Evolutionary conservation across 352 stramenopile species (phyloP), one percentile per base, ranked within the genome.

Genomic region (Globisporangium heterothallicum): DNA sequence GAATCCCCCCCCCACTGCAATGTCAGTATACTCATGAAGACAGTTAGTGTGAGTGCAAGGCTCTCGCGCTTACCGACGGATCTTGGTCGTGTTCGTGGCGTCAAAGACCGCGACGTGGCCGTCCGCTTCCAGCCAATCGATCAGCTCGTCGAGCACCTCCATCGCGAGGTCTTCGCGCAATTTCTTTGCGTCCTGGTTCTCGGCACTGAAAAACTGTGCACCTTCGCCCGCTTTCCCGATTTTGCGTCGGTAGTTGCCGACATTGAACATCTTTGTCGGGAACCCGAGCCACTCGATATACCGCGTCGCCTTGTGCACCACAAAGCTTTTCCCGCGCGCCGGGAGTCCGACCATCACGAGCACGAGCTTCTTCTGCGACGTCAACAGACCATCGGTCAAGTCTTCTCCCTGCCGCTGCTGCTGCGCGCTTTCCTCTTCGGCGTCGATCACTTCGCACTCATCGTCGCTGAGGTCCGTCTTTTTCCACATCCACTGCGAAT

Each of bases 241-340:
- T 64, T 89, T 69, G 18, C 94, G 86, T 6, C 94, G 86, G 63
- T 97, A 87, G 50, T 96, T 92, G 55, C 94, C 94, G 9, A 97
- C 94, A 57, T 98, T 98, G 60, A 98, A 98, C 44, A 97, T 94
- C 58, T 86, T 86, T 46, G 86, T 97, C 29, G 84, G 73, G 30
- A 80, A 86, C 7, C 92, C 91, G 22, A 94, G 63, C 92, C 92
- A 98, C 56, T 89, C 82, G n/a, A 97, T 82, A 67, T 97, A 98
- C 41, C 84, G 83, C 51, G 88, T 74, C 6, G 96, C 72, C 64
- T 98, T 98, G 49, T 96, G 83, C 58, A 95, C 85, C 27, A 98
- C 91, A 59, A 98, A 98, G 51, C 86, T 97, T 83, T 98, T 98
- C 59, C 94, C 94, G 43, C 94, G 82, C 32, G 90, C 94, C 0